phyloP scores from a whole-genome alignment of 1,284 basidiomycete genomes.

The Neolentinus lepideus region DNA sequence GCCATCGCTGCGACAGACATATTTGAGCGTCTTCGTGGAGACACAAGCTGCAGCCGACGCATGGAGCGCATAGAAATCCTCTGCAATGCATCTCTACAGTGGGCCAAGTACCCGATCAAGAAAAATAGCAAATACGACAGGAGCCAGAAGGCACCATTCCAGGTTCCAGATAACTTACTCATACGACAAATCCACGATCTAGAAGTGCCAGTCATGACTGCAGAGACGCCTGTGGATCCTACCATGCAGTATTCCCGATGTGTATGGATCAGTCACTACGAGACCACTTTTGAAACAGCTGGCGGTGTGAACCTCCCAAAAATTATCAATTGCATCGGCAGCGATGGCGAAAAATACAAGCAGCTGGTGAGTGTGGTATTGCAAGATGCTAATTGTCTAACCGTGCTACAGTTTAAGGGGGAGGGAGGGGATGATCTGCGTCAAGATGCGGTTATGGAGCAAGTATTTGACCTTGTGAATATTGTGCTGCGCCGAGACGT shows the following conservation, averaged over 20 bases:
- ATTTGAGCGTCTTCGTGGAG: conserved; percentile 50
- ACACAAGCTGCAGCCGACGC: conserved; percentile 29
- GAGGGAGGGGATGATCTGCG: conserved; percentile 86
- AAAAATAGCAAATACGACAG: conserved; percentile 21
- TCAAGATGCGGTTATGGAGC: conserved; percentile 99
- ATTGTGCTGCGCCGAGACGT: conserved; percentile 68
- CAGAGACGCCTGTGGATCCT: conserved; percentile 63
- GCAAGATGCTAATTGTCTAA: neutral
- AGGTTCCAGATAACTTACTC: conserved; percentile 33
- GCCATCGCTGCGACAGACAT: conserved; percentile 63
- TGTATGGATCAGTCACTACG: conserved; percentile 62
- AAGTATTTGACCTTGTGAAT: conserved; percentile 92
- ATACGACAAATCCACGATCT: conserved; percentile 47
- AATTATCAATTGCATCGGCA: conserved; percentile 66
- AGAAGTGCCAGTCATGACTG: conserved; percentile 80
- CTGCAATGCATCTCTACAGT: conserved; percentile 72
- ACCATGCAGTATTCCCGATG: conserved; percentile 63
- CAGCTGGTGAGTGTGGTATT: conserved; percentile 62
- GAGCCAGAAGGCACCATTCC: conserved; percentile 15
- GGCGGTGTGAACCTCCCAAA: conserved; percentile 87
- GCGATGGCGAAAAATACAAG: conserved; percentile 63
- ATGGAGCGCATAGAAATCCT: conserved; percentile 59
- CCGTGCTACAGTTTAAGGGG: conserved; percentile 77
- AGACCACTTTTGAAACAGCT: conserved; percentile 52
- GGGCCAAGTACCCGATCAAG: conserved; percentile 64